Evolutionary conservation across 148 eudicot species (phyloP).

Genomic region (Cornus kousa): DNA sequence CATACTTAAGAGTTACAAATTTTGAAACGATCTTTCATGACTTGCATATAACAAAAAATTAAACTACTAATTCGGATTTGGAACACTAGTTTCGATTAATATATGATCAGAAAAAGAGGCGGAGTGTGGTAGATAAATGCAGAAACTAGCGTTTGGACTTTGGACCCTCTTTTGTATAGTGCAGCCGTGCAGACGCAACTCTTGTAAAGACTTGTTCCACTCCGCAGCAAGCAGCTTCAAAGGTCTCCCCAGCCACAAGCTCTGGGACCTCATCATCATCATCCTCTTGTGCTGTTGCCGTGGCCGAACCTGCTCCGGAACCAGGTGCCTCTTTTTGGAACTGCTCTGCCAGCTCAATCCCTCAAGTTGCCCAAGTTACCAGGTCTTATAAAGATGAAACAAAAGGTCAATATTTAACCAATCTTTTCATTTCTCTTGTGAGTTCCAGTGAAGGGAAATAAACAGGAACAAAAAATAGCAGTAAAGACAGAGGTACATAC

Average conservation of each 20-base stretch:
- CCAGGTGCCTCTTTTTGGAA: conserved; percentile 45
- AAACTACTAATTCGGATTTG: no score
- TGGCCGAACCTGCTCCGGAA: conserved; percentile 19
- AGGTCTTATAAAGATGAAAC: conserved; percentile 33
- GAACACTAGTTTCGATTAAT: no score
- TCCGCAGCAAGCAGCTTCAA: conserved; percentile 66
- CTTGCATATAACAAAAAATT: no score
- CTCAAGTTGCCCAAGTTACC: conserved; percentile 29
- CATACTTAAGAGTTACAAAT: no score
- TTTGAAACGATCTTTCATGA: no score
- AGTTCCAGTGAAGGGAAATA: neutral
- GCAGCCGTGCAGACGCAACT: no score
- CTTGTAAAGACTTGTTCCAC: conserved; percentile 10
- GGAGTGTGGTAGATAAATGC: no score
- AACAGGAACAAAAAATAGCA: neutral
- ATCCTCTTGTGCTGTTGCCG: conserved; percentile 27
- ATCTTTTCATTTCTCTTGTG: neutral
- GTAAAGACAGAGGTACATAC: conserved; percentile 30
- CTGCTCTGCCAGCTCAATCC: conserved; percentile 45
- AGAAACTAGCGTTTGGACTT: neutral
- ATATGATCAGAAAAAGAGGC: no score
- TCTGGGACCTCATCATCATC: conserved; percentile 68
- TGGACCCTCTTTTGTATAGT: no score
- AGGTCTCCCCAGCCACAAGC: conserved; percentile 63
- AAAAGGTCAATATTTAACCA: neutral